Base-by-base conservation (phyloP, 768 basidiomycete species). In the Suillus bovinus region DNA sequence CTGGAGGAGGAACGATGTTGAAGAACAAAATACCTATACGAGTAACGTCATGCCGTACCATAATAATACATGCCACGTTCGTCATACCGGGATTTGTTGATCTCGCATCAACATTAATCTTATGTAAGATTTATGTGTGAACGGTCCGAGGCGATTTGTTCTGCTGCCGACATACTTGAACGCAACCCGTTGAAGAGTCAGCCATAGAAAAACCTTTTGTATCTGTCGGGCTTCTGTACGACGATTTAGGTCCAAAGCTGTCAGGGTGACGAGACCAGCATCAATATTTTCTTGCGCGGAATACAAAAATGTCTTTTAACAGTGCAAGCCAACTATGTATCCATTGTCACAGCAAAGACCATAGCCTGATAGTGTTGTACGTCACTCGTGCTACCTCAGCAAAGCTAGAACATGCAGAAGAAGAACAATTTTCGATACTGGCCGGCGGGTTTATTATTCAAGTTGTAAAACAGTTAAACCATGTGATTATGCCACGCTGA, bases 401-500 rank as follows among this genome's bases (percentile, higher is more conserved):
- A n/a, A 11, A 44, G 4, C 42, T 44, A 22, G n/a, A 44, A 42
- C 42, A 44, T 20, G 10, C 42, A 44, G n/a, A 42, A 44, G 22
- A 22, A 13, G 42, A n/a, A n/a, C 11, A 2, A 5, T 22, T 0
- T 44, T 22, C n/a, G n/a, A 5, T 22, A 44, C 42, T 44, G 42
- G n/a, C 42, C n/a, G 60, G 52, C 29, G n/a, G 14, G n/a, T n/a
- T 34, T 27, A 68, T 42, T 70, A 71, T 49, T 27, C 10, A 17
- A 24, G 47, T 16, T 29, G 16, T 49, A 16, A 29, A 49, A 49
- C 47, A 14, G 4, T 27, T 71, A 67, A 82, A 83, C 81, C 82
- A 84, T 4, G 63, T 69, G 14, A 79, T 64, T 22, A 82, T 71
- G 56, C 78, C 77, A 2, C 77, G 72, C 6, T 82, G 82, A 10